Conservation (phyloP, 2,329 filamentous ascomycete genomes). For the Sporothrix schenckii region DNA sequence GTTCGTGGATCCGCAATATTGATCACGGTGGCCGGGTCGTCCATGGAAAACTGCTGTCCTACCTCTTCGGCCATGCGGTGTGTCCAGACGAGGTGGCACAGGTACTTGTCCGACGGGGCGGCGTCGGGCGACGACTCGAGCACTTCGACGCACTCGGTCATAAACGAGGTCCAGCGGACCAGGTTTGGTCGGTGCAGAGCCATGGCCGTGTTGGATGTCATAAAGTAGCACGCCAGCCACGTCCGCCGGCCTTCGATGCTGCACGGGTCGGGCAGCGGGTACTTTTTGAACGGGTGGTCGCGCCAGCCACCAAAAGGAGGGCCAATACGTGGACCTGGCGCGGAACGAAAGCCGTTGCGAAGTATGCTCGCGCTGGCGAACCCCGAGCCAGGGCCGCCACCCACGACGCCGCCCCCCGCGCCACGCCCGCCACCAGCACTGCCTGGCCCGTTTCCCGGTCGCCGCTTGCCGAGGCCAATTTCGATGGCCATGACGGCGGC, state of each 20-base stretch:
- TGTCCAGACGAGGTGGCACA: slow-evolving; percentile 63
- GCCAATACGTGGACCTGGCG: not conserved
- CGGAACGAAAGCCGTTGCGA: slow-evolving; percentile 21
- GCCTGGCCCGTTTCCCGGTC: slow-evolving; percentile 33
- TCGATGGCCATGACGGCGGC: slow-evolving; percentile 82
- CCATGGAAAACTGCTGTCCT: slow-evolving; percentile 65
- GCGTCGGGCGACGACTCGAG: slow-evolving; percentile 59
- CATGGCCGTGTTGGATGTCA: slow-evolving; percentile 63
- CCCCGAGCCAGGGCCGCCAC: not conserved
- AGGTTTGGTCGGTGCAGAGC: slow-evolving; percentile 63
- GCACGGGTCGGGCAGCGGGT: slow-evolving; percentile 54
- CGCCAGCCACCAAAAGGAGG: slow-evolving; percentile 42
- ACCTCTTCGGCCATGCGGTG: slow-evolving; percentile 70
- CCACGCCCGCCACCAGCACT: not conserved
- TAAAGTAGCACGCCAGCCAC: slow-evolving; percentile 63
- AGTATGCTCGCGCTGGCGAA: slow-evolving; percentile 29
- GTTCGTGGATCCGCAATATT: slow-evolving; percentile 65
- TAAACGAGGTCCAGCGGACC: slow-evolving; percentile 62
- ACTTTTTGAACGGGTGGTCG: slow-evolving; percentile 49
- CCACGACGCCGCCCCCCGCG: not conserved
- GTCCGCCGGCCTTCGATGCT: slow-evolving; percentile 59
- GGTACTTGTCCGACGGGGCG: slow-evolving; percentile 58
- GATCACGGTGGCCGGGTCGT: slow-evolving; percentile 60
- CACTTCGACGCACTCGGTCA: slow-evolving; percentile 61
- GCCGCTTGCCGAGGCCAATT: slow-evolving; percentile 66